Conservation (phyloP, 768 basidiomycete species). For the Hypholoma sublateritium region DNA sequence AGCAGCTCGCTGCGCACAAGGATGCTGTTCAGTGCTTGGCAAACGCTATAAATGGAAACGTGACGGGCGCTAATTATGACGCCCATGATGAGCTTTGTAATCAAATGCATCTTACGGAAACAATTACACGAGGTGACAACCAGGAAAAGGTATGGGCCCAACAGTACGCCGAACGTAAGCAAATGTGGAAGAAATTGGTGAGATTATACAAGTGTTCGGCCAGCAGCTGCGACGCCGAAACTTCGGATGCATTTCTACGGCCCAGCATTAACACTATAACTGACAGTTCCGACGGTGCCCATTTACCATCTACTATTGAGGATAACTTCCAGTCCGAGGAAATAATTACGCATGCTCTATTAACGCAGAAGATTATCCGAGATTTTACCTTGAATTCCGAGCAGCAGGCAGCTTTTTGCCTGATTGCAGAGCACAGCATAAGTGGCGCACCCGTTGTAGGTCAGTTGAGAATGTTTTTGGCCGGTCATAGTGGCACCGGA, state of each 20-base stretch:
- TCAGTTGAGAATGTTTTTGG: slow-evolving; percentile 33
- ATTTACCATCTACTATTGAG: too few species aligned
- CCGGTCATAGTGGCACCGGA: slow-evolving; percentile 41
- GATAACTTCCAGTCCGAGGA: slow-evolving; percentile 14
- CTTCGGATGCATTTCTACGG: background rate
- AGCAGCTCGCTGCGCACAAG: background rate
- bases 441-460: background rate
- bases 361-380: background rate
- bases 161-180: background rate
- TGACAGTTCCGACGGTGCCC: background rate
- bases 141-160: background rate
- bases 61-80: background rate
- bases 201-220: background rate
- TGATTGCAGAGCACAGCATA: slow-evolving; percentile 27
- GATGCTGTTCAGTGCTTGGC: background rate
- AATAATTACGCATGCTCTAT: slow-evolving; percentile 1
- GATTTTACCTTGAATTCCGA: slow-evolving; percentile 33
- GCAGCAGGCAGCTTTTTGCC: slow-evolving; percentile 30
- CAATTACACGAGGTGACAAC: background rate
- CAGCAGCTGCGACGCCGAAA: background rate
- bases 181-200: background rate
- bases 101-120: background rate
- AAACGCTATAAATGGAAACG: background rate
- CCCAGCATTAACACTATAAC: background rate
- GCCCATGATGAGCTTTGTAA: background rate